Evolutionary conservation across 306 rosid genomes (phyloP).

Genomic region (Sechiopsis laciniata): DNA sequence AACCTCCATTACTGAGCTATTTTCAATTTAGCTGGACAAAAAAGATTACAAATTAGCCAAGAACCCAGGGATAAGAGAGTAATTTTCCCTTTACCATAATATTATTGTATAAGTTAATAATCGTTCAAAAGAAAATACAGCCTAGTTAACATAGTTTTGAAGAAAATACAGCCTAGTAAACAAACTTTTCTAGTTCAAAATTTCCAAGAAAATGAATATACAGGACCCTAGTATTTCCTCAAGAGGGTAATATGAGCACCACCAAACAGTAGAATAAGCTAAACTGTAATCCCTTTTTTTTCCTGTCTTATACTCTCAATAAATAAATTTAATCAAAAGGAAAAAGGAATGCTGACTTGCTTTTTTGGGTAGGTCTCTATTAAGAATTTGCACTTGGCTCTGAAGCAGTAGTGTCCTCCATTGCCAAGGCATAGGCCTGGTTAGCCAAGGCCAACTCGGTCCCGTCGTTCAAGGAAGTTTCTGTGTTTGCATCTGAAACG

Average conservation of each 20-base stretch:
- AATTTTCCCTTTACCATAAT: not conserved
- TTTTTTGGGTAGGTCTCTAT: constrained; percentile 25
- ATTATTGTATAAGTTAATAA: not conserved
- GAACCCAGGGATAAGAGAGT: not conserved
- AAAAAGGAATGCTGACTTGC: not conserved
- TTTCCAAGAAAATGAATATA: constrained; percentile 13
- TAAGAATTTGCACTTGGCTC: constrained; percentile 27
- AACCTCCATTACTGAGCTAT: too few relatives aligned
- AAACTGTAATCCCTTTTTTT: not conserved
- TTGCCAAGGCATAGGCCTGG: constrained; percentile 42
- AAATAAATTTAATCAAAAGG: constrained; percentile 8
- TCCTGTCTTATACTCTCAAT: constrained; percentile 7
- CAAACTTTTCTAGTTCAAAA: constrained; percentile 8
- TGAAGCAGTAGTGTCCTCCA: not conserved
- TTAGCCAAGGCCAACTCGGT: constrained; percentile 29
- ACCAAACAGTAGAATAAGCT: constrained; percentile 12
- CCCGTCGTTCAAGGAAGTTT: constrained; percentile 32
- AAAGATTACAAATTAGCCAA: too few relatives aligned
- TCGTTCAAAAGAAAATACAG: not conserved
- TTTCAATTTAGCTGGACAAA: too few relatives aligned
- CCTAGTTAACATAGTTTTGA: too few relatives aligned
- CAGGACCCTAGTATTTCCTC: constrained; percentile 6
- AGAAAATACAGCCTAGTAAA: not conserved
- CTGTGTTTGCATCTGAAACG: constrained; percentile 26
- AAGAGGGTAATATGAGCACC: not conserved